A percentile compares a stretch with the other conserved stretches of the same genome.
Conservation (phyloP, 129 eudicot genomes). For the Artemisia annua region DNA sequence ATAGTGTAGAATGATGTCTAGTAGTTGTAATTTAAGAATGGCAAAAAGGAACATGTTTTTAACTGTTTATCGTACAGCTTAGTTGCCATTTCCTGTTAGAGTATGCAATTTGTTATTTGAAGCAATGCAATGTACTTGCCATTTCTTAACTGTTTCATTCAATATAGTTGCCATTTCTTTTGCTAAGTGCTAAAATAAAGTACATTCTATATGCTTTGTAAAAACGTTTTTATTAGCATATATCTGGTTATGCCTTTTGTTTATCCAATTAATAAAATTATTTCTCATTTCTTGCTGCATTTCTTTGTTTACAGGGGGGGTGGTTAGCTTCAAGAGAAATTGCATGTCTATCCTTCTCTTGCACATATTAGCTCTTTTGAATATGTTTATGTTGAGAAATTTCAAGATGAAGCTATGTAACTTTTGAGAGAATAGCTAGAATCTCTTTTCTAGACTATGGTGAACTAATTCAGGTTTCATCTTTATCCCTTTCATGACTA, state of each 20-base stretch:
- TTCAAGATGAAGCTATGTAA: not conserved
- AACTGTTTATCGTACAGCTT: too few relatives aligned
- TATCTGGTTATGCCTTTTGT: not conserved
- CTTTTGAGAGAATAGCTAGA: slow-evolving; percentile 11
- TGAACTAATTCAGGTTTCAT: not conserved
- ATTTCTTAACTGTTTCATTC: too few relatives aligned
- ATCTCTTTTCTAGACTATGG: not conserved
- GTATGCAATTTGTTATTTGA: too few relatives aligned
- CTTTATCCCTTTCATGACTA: not conserved
- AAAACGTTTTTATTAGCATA: not conserved
- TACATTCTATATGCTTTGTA: not conserved
- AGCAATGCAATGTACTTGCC: too few relatives aligned
- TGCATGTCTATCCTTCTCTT: not conserved
- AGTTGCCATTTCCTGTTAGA: too few relatives aligned
- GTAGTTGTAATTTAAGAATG: too few relatives aligned
- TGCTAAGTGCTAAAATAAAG: too few relatives aligned
- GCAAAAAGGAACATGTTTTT: too few relatives aligned
- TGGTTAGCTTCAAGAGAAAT: slow-evolving; percentile 2
- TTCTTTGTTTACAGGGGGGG: not conserved
- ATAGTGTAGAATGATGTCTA: too few relatives aligned
- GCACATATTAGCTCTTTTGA: not conserved
- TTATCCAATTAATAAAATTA: not conserved
- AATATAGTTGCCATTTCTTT: too few relatives aligned
- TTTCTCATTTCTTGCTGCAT: not conserved
- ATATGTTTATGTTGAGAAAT: not conserved